phyloP scores from a whole-genome alignment of 1,139 yeast species.

The Suhomyces maxii region DNA sequence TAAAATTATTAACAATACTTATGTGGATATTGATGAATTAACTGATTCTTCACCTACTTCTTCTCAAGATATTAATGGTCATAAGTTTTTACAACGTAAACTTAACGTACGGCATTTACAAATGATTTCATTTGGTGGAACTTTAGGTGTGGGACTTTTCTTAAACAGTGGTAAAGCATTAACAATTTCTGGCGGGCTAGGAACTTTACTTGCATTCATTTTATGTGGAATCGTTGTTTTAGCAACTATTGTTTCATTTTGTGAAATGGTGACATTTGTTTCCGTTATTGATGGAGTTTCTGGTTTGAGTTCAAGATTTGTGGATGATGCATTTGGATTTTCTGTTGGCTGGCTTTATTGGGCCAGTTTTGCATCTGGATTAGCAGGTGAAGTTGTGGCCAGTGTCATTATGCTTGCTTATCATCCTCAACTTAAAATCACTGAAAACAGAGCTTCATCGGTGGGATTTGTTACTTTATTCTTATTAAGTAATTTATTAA shows the following conservation, averaged over 20 bases:
- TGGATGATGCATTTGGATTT: slow-evolving; percentile 84
- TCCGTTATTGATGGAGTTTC: slow-evolving; percentile 82
- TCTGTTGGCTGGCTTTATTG: slow-evolving; percentile 80
- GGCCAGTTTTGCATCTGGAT: slow-evolving; percentile 68
- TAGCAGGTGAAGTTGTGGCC: slow-evolving; percentile 81
- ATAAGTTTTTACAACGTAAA: slow-evolving; percentile 46
- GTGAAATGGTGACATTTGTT: slow-evolving; percentile 83
- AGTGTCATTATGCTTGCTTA: slow-evolving; percentile 73
- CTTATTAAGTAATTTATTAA: slow-evolving; percentile 44
- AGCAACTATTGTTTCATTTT: slow-evolving; percentile 71
- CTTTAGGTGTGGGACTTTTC: slow-evolving; percentile 79
- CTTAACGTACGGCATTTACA: slow-evolving; percentile 71
- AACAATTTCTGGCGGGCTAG: slow-evolving; percentile 79
- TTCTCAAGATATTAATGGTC: neutral
- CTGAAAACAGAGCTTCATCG: slow-evolving; percentile 46
- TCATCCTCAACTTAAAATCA: slow-evolving; percentile 54
- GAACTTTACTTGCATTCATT: slow-evolving; percentile 68
- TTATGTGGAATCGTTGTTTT: slow-evolving; percentile 68
- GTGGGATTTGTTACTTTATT: slow-evolving; percentile 71
- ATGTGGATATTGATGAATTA: slow-evolving; percentile 9
- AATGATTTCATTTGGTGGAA: slow-evolving; percentile 82
- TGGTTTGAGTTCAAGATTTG: slow-evolving; percentile 73
- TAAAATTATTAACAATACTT: slow-evolving; percentile 5
- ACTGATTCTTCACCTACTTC: slow-evolving; percentile 1
- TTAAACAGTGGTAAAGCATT: slow-evolving; percentile 78